Evolutionary conservation across 2,329 filamentous ascomycete species (phyloP).

Genomic region (Didymella exigua): DNA sequence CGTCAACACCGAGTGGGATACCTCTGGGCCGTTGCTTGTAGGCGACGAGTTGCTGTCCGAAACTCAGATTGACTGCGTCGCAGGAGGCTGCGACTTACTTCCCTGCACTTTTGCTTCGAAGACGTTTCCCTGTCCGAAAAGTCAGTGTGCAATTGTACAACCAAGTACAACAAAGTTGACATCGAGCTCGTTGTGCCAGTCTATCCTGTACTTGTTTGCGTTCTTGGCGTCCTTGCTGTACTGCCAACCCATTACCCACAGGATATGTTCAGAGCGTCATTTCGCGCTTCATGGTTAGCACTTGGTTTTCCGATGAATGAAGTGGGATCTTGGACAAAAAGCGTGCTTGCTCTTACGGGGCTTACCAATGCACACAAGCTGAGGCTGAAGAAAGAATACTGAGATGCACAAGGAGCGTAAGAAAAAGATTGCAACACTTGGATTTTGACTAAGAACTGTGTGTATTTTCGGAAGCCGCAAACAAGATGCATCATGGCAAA

Average conservation of each 20-base stretch:
- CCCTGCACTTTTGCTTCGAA: not conserved
- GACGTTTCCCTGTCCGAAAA: not conserved
- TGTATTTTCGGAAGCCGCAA: too few relatives aligned
- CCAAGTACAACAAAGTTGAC: slow-evolving; percentile 24
- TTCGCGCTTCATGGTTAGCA: too few relatives aligned
- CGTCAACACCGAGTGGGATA: slow-evolving; percentile 1
- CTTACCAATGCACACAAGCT: slow-evolving; percentile 7
- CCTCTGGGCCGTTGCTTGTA: slow-evolving; percentile 28
- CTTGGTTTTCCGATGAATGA: too few relatives aligned
- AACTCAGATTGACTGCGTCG: not conserved
- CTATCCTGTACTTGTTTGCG: slow-evolving; percentile 51
- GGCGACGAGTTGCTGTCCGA: slow-evolving; percentile 22
- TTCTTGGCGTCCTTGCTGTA: slow-evolving; percentile 45
- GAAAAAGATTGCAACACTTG: not conserved
- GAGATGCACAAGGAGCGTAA: not conserved
- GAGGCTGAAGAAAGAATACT: not conserved
- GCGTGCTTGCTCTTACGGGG: not conserved
- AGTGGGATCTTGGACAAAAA: too few relatives aligned
- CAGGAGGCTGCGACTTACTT: not conserved
- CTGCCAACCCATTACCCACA: slow-evolving; percentile 42
- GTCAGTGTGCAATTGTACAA: not conserved
- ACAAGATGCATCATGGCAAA: too few relatives aligned
- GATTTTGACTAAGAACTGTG: not conserved
- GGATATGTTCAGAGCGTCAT: slow-evolving; percentile 33
- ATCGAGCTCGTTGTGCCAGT: slow-evolving; percentile 47